Base-by-base conservation (phyloP, 169 alveolate genomes). In the Plasmodium gallinaceum region DNA sequence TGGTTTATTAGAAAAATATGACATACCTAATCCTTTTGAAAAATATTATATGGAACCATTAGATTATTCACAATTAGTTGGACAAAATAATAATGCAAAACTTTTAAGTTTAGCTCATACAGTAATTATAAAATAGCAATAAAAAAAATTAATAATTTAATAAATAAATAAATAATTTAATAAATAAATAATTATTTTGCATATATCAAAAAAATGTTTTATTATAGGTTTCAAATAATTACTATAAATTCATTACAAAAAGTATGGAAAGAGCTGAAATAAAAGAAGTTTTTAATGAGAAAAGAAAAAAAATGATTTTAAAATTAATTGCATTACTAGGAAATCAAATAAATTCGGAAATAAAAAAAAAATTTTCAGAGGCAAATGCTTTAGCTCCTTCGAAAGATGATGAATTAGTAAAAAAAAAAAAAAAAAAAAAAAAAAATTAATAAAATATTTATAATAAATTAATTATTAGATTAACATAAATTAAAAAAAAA, bases 281-380 rank as follows among this genome's bases (percentile, higher is more conserved):
- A 66, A 80, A 80, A 42, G 90, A 80, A 80, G 90, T 80, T 3
- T 80, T 80, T 46, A 80, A 80, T 37, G 90, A 80, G 64, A 80
- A 80, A 32, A 39, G 90, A 32, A 80, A 80, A 57, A 80, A 61
- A 52, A 80, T 80, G 90, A 32, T 80, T 45, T 72, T 80, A 42
- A 80, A 80, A 37, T 68, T 80, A 45, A 80, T 80, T 16, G 85
- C 85, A 58, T 54, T 80, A 51, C 39, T 80, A 61, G 90, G 90
- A 9, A 69, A 37, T 24, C 90, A 80, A 68, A 80, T 80, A 65
- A 66, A 80, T 46, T 26, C 73, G 0, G 90, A 80, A 48, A 80
- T 80, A 14, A 80, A 80, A 45, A 80, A 68, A 45, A 57, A 7
- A 9, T 80, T 80, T 52, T 0, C 42, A 1, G 69, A 80, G 42